Evolutionary conservation across 1,284 basidiomycete genomes (phyloP), one percentile per base, ranked within the genome.

Genomic region (Marasmius sp.): DNA sequence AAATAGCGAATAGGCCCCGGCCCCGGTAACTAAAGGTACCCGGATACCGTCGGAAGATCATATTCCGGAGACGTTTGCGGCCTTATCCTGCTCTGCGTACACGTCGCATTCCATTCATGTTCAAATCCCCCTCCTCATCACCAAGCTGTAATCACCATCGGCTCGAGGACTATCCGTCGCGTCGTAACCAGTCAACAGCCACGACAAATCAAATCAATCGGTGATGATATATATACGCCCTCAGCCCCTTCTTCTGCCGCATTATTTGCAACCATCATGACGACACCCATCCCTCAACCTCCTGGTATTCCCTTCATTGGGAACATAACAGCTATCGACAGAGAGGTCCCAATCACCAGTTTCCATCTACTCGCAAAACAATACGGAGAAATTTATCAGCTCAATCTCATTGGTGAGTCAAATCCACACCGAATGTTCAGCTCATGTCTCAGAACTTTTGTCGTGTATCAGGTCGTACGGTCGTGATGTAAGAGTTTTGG

Each of bases 341-440:
- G 64, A 43, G 78, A 80, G 18, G 68, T 79, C n/a, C 79, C 79
- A 0, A 63, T 74, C 20, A 71, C 67, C 41, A 78, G 79, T 1
- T 77, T 80, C 60, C 64, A 63, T 33, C 74, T 79, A 9, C 75
- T 83, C 34, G 73, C 77, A 6, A 72, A 79, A 61, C 75, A 77
- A 57, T 82, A 81, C 66, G 81, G 82, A 37, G 79, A 81, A 61
- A 81, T 83, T 38, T 82, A 76, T 67, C 67, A 76, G 62, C 72
- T 84, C 43, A 70, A 77, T 61, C 60, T 81, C 22, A 64, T 79
- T 36, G 77, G 79, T 78, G 57, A 41, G 75, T 58, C 5, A 10
- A 37, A 33, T 47, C 34, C 20, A 33, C 27, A 3, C 47, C 18
- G 1, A 10, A 20, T 36, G 1, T 4, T 7, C 16, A 18, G 10